Evolutionary conservation across 176 grass and related monocot species (phyloP), one percentile per base, ranked within the genome.

Genomic region (Elaeis guineensis): DNA sequence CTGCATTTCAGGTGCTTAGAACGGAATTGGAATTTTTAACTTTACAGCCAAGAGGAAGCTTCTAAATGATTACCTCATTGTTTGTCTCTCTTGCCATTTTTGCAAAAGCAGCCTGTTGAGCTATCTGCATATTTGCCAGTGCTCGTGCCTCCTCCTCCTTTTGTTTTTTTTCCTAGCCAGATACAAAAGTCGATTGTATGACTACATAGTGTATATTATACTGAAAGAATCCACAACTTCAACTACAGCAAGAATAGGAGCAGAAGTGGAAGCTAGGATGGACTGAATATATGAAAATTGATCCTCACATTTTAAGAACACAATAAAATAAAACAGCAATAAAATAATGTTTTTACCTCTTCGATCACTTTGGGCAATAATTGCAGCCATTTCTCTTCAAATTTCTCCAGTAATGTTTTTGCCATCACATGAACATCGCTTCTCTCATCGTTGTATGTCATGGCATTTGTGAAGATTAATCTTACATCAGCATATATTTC

Each of bases 401-500:
- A 91, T 75, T 76, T 97, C 50, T 89, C 87, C 52, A 97, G 78
- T 35, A 91, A 77, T 63, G 82, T 63, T 75, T 80, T 97, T 23
- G 93, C 93, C 84, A 97, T 80, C 32, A 83, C 59, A 67, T 91
- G 87, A 55, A 97, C 19, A 62, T 80, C 52, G 61, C 86, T 78
- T 21, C 21, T 48, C 17, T 82, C 75, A 64, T 89, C 81, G 70
- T 97, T 97, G 72, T 92, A 97, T 60, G 55, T 80, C 93, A 97
- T 97, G 66, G 93, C 93, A 61, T 97, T 97, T 28, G 79, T 74
- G 75, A 97, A 97, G 69, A 97, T 78, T 64, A 97, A 78, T 75
- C 87, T 80, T 61, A 97, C 87, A 78, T 97, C 87, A n/a, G 87
- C 71, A 83, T 72, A 79, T 76, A 97, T 92, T 72, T 97, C 87